Evolutionary conservation across 441 rosid genomes (phyloP), one percentile per base, ranked within the genome.

Genomic region (Corymbia calophylla): DNA sequence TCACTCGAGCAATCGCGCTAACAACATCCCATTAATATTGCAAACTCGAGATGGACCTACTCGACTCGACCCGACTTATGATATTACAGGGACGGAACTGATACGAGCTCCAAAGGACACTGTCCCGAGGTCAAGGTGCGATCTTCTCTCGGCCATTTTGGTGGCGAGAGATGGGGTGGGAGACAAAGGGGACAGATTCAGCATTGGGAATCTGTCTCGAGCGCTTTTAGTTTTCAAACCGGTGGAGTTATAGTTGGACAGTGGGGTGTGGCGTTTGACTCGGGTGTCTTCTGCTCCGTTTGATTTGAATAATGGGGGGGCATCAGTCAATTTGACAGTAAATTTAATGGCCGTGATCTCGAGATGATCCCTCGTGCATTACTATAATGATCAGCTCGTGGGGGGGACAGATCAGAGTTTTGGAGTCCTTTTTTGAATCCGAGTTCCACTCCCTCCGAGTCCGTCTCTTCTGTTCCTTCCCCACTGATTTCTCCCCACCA

Each of bases 11-110:
- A 12, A 4, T 3, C n/a, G 8, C 6, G 49, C 9, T 10, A 5
- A 3, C 6, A 73, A 1, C 12, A 73, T 11, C 5, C 4, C 49
- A 39, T 73, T 21, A 21, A 21, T 8, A 0, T 1, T 6, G 25
- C 8, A 2, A 6, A 73, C 23, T 39, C 5, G 29, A 13, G 49
- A 10, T 6, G 7, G 16, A 4, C 23, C 23, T 3, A 15, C 73
- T 7, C 35, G 11, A 15, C 73, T 15, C 11, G 11, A 31, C 77
- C 4, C 7, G 3, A 68, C 12, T 3, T 12, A 31, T 5, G 1
- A 31, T 5, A 12, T 44, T 3, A 23, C 39, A 25, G 49, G 14
- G 27, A 10, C 49, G 3, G n/a, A 73, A 39, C 84, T 6, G 17
- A 73, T 21, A 25, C 3, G 29, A 73, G 82, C 49, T 39, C 82